Evolutionary conservation across 2,329 filamentous ascomycete genomes (phyloP).

Genomic region (Arthrobotrys entomopaga): DNA sequence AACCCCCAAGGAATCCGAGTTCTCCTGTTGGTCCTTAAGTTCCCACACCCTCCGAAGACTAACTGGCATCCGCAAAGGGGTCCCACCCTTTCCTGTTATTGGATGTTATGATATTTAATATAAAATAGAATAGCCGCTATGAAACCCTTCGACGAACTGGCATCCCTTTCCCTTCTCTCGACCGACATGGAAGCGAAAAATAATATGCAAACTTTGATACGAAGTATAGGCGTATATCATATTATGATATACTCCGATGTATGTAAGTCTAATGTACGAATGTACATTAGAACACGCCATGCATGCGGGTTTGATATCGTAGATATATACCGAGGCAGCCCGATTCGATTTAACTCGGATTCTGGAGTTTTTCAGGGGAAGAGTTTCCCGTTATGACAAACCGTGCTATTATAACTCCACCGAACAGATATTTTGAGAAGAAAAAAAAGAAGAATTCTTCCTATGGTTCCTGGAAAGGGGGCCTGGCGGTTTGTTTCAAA

Average conservation of each 20-base stretch:
- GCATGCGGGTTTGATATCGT: background rate
- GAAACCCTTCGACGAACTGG: conserved; percentile 20
- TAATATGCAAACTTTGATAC: background rate
- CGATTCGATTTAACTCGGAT: no score
- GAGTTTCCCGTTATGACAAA: no score
- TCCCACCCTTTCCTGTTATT: background rate
- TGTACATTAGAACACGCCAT: background rate
- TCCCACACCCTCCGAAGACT: background rate
- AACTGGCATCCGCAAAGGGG: conserved; percentile 12
- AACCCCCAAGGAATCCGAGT: background rate
- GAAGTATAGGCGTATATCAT: no score
- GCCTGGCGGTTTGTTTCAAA: no score
- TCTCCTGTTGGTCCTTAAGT: conserved; percentile 2
- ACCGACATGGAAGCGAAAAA: conserved; percentile 10
- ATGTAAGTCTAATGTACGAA: no score
- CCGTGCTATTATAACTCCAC: no score
- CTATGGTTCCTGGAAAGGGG: no score
- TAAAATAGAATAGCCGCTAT: conserved; percentile 19
- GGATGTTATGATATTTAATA: conserved; percentile 3
- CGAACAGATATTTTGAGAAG: no score
- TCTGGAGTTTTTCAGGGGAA: no score
- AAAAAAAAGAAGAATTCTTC: no score
- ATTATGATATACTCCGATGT: no score
- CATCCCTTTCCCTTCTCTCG: background rate
- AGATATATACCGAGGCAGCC: no score